A percentile compares a stretch with the other conserved stretches of the same genome.
These are phyloP conservation scores for Hortiboletus flavorubellus DNA, from an alignment of 768 basidiomycete genomes.

Conservation along the genomic window DNA sequence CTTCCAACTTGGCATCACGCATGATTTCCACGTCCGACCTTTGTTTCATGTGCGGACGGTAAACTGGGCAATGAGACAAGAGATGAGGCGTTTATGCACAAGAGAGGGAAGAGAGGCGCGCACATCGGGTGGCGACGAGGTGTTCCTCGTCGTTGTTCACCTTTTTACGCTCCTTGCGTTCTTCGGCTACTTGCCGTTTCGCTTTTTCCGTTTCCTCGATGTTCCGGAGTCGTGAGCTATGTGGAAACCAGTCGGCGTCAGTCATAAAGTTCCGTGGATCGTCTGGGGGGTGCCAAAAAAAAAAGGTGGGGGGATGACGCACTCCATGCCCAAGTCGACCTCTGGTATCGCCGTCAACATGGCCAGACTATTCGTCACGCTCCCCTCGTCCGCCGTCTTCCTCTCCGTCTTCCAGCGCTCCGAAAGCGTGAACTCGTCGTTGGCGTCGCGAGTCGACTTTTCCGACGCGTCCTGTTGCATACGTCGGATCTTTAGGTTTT, in stretches of 20 bases:
- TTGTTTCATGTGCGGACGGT: slow-evolving; percentile 74
- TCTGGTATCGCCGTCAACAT: slow-evolving; percentile 99
- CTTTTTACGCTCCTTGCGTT: slow-evolving; percentile 56
- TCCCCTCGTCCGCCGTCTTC: slow-evolving; percentile 75
- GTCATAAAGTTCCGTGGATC: too few relatives aligned
- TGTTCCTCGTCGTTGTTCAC: slow-evolving; percentile 70
- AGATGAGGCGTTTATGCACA: neutral
- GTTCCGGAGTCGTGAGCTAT: slow-evolving; percentile 83
- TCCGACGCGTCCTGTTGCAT: slow-evolving; percentile 49
- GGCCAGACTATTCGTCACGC: slow-evolving; percentile 85
- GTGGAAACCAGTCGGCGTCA: too few relatives aligned
- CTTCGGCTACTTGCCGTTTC: slow-evolving; percentile 80
- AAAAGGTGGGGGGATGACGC: slow-evolving; percentile 31
- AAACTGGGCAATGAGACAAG: slow-evolving; percentile 48
- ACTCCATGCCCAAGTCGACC: slow-evolving; percentile 99
- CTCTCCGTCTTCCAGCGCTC: slow-evolving; percentile 62
- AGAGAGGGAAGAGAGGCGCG: slow-evolving; percentile 26
- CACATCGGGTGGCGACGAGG: slow-evolving; percentile 85
- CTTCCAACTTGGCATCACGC: slow-evolving; percentile 83
- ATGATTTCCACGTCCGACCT: slow-evolving; percentile 88
- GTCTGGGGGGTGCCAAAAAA: too few relatives aligned
- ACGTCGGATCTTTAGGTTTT: slow-evolving; percentile 78
- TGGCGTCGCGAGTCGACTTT: slow-evolving; percentile 43
- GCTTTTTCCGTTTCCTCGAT: slow-evolving; percentile 98
- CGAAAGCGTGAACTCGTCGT: slow-evolving; percentile 74